Percentiles rank a stretch among this genome's conserved stretches.
These are phyloP conservation scores for Yamadazyma ubonensis DNA, from an alignment of 805 yeast genomes.

Conservation along the genomic window DNA sequence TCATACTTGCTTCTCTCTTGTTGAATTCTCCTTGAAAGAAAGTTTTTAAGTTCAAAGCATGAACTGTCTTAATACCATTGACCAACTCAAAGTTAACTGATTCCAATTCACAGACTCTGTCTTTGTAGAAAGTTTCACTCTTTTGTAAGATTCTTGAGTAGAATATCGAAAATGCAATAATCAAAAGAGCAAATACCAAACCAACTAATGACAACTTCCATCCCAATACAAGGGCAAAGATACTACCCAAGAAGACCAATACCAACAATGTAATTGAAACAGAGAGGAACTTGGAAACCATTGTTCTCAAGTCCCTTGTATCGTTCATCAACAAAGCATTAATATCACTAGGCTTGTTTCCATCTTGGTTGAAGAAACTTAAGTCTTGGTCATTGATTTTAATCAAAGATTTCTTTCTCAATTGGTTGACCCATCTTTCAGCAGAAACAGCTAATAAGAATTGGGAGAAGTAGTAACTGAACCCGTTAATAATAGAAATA, in stretches of 20 bases:
- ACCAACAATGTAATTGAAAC: constrained; percentile 52
- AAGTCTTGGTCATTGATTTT: constrained; percentile 52
- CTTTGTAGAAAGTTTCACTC: constrained; percentile 62
- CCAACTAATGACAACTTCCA: constrained; percentile 90
- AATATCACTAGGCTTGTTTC: constrained; percentile 48
- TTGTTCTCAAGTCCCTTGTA: constrained; percentile 66
- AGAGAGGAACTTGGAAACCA: constrained; percentile 63
- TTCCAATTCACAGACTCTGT: constrained; percentile 54
- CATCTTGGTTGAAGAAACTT: constrained; percentile 48
- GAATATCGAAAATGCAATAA: constrained; percentile 47
- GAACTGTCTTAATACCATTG: constrained; percentile 61
- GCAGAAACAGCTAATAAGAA: constrained; percentile 55
- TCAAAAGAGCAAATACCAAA: constrained; percentile 67
- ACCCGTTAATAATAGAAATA: constrained; percentile 64
- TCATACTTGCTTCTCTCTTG: constrained; percentile 27
- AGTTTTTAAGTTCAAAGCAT: constrained; percentile 50
- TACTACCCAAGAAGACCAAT: constrained; percentile 57
- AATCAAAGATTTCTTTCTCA: constrained; percentile 51
- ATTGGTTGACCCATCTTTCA: constrained; percentile 61
- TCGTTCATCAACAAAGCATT: constrained; percentile 77
- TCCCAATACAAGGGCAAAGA: constrained; percentile 77
- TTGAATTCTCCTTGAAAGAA: constrained; percentile 46
- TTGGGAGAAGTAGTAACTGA: constrained; percentile 50
- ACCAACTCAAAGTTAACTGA: constrained; percentile 52
- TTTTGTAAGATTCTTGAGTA: constrained; percentile 53